Conservation (phyloP, 2,329 filamentous ascomycete species). For the Proliferodiscus dingleyae region DNA sequence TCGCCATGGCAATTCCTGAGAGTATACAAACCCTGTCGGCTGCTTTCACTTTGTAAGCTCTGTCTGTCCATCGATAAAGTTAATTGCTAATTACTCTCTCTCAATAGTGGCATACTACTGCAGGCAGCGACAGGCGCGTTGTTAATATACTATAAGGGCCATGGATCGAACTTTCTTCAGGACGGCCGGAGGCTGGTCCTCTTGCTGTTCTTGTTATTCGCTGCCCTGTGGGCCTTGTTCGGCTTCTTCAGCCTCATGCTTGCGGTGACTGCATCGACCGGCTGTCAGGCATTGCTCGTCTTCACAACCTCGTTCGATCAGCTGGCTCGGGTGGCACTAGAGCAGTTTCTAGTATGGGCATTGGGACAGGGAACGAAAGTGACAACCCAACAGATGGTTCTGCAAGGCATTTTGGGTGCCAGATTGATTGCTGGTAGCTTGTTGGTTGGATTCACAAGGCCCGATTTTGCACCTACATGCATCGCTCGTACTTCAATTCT, state of each 20-base stretch:
- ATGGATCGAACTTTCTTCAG: slow-evolving; percentile 29
- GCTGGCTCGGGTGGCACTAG: slow-evolving; percentile 27
- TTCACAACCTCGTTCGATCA: slow-evolving; percentile 31
- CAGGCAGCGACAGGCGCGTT: slow-evolving; percentile 28
- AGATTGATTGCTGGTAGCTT: slow-evolving; percentile 28
- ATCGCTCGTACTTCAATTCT: slow-evolving; percentile 27
- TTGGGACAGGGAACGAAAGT: slow-evolving; percentile 26
- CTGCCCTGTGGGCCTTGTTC: slow-evolving; percentile 30
- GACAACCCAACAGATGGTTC: slow-evolving; percentile 21
- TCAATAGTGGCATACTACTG: slow-evolving; percentile 30
- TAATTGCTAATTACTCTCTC: slow-evolving; percentile 12
- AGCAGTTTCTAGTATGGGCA: slow-evolving; percentile 33
- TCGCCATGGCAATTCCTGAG: slow-evolving; percentile 29
- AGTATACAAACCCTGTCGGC: slow-evolving; percentile 29
- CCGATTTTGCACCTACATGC: slow-evolving; percentile 30
- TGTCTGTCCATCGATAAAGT: not conserved
- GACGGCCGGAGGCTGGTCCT: slow-evolving; percentile 36
- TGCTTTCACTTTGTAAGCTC: slow-evolving; percentile 32
- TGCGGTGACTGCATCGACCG: slow-evolving; percentile 12
- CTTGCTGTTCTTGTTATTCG: slow-evolving; percentile 32
- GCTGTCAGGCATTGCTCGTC: slow-evolving; percentile 28
- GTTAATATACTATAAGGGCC: slow-evolving; percentile 27
- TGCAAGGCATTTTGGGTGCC: slow-evolving; percentile 26
- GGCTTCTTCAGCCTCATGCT: slow-evolving; percentile 31
- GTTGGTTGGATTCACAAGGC: slow-evolving; percentile 29